These are phyloP conservation scores for Nakaseomyces nivariensis DNA, from an alignment of 1,139 yeast genomes.

Conservation along the genomic window DNA sequence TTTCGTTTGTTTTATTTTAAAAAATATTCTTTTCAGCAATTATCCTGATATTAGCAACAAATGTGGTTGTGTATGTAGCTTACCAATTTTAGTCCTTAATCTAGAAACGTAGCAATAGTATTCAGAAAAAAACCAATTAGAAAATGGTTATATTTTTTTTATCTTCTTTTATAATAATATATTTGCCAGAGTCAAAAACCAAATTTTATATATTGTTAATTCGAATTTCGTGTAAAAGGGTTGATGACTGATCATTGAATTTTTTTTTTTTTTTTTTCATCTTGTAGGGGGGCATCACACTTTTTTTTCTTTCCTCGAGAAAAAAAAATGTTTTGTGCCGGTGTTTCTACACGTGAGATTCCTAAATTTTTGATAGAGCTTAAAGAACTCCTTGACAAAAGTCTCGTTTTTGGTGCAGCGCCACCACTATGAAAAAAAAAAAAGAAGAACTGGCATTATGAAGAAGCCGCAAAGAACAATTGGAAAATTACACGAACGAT, in stretches of 20 bases:
- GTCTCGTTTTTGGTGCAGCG: not conserved
- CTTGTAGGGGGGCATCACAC: not conserved
- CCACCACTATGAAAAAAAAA: not conserved
- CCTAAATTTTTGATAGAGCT: not conserved
- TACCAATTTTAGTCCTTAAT: no score
- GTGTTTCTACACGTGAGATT: not conserved
- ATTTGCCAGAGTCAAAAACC: not conserved
- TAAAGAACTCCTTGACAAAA: not conserved
- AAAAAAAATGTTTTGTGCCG: not conserved
- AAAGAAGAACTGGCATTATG: not conserved
- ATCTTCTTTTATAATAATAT: not conserved
- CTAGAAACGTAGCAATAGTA: no score
- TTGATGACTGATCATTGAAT: slow-evolving; percentile 1
- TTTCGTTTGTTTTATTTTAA: not conserved
- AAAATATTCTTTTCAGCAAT: not conserved
- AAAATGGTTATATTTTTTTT: no score
- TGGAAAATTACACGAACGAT: not conserved
- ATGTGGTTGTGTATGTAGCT: not conserved
- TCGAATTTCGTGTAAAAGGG: not conserved
- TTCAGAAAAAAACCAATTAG: no score
- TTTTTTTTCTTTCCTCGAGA: not conserved
- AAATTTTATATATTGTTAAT: not conserved
- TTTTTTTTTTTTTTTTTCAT: not conserved
- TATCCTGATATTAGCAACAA: not conserved
- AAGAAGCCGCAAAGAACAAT: not conserved